Evolutionary conservation across 306 rosid genomes (phyloP).

Genomic region (Gynostemma pentaphyllum): DNA sequence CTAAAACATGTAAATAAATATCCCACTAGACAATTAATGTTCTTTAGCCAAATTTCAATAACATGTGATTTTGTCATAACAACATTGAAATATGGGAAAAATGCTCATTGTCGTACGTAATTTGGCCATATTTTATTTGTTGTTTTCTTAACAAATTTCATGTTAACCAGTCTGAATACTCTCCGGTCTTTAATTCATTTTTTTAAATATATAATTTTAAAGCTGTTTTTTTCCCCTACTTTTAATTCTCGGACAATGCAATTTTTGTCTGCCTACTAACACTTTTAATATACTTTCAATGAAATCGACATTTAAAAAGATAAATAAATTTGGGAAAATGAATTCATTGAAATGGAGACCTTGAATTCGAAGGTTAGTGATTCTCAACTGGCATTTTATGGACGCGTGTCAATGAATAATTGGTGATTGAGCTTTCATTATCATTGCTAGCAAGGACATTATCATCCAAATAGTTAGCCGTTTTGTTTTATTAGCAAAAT

Average conservation of each 20-base stretch:
- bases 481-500: background rate
- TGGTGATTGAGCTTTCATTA: background rate
- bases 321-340: background rate
- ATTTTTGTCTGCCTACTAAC: constrained; percentile 7
- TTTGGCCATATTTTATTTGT: constrained; percentile 9
- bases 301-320: background rate
- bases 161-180: constrained; percentile 1
- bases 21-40: background rate
- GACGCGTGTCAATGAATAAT: background rate
- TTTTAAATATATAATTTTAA: background rate
- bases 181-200: background rate
- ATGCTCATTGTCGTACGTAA: constrained; percentile 8
- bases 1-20: background rate
- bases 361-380: too few relatives aligned
- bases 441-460: background rate
- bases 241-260: constrained; percentile 6
- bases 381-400: background rate
- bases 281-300: background rate
- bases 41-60: background rate
- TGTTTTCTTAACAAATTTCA: background rate
- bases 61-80: constrained; percentile 8
- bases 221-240: background rate
- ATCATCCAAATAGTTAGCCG: background rate
- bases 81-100: background rate
- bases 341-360: too few relatives aligned